Base-by-base conservation (phyloP, 179 eudicot species). In the Silene coronaria region DNA sequence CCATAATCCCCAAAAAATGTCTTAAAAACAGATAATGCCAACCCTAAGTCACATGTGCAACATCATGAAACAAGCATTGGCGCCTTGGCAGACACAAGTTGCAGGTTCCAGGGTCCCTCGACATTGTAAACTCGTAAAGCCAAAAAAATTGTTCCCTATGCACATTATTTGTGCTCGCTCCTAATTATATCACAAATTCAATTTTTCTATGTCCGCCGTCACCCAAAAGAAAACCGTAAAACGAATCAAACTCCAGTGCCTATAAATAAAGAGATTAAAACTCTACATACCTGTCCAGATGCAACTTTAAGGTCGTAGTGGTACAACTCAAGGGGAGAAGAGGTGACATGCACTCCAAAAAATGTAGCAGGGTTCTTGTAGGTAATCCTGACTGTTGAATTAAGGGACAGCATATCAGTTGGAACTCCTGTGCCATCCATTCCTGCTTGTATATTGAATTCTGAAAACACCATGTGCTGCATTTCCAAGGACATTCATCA, bases 261-360 rank as follows among this genome's bases (percentile, higher is more conserved):
- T 16, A 16, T 30, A 10, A 34, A 16, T 30, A 10, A 34, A 21
- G 53, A 21, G 26, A 36, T n/a, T 17, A 21, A 28, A 5, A 19
- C 6, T 19, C 46, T 58, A 45, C 19, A 36, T 82, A 91, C 97
- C 79, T 82, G 80, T 32, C 96, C 97, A 46, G 88, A 76, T 59
- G 93, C 97, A 68, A 91, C 48, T 72, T 80, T 84, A 73, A 89
- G 90, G 79, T 84, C 76, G 53, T 73, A 86, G 76, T 90, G 86
- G 77, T 82, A 80, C 62, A 91, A 85, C 51, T 90, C 74, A 19
- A 87, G 63, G 0, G 93, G 91, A 16, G 89, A 80, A 5, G 92
- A 81, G 21, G 91, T 82, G 74, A 91, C 97, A 60, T 91, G 96
- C 46, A 90, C 87, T 7, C 96, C 96, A 51, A 91, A 91, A 73